Percentiles rank a stretch among this genome's conserved stretches.
These are phyloP conservation scores for Bipolaris zeicola DNA, from an alignment of 2,329 filamentous ascomycete species.

Conservation along the genomic window DNA sequence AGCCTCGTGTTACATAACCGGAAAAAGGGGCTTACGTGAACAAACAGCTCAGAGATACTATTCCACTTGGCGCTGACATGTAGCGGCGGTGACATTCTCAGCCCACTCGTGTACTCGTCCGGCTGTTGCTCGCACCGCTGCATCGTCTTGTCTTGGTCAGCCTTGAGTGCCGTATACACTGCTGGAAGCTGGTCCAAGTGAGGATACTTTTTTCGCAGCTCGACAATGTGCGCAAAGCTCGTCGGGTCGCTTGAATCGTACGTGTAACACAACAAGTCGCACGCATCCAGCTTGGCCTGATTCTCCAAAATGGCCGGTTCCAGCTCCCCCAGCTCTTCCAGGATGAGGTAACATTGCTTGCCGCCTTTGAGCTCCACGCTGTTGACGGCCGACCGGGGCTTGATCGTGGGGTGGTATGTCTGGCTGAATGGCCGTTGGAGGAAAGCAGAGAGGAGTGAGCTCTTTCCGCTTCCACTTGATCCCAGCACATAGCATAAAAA, in stretches of 20 bases:
- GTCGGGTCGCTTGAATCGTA: slow-evolving; percentile 98
- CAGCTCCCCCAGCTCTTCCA: slow-evolving; percentile 94
- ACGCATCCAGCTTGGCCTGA: slow-evolving; percentile 83
- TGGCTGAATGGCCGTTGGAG: slow-evolving; percentile 84
- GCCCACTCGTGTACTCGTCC: slow-evolving; percentile 82
- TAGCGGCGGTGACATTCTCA: slow-evolving; percentile 88
- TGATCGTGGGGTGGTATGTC: slow-evolving; percentile 91
- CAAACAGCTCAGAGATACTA: slow-evolving; percentile 92
- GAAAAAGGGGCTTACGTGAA: slow-evolving; percentile 61
- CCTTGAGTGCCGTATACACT: slow-evolving; percentile 92
- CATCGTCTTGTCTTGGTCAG: slow-evolving; percentile 95
- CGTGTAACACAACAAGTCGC: slow-evolving; percentile 91
- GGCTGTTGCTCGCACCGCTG: slow-evolving; percentile 87
- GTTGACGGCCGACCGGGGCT: slow-evolving; percentile 90
- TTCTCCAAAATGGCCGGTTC: slow-evolving; percentile 95
- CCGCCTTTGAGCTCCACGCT: slow-evolving; percentile 94
- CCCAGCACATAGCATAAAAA: slow-evolving; percentile 93
- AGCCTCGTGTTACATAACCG: neutral
- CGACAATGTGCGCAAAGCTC: slow-evolving; percentile 89
- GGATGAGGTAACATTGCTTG: slow-evolving; percentile 94
- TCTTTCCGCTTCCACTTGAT: slow-evolving; percentile 85
- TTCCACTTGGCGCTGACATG: slow-evolving; percentile 96
- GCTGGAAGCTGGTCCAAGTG: slow-evolving; percentile 88
- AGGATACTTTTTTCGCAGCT: slow-evolving; percentile 76
- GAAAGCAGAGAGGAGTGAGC: slow-evolving; percentile 86